Percentiles rank a stretch among this genome's conserved stretches.
Evolutionary conservation across 2,329 filamentous ascomycete species (phyloP).

Genomic region (Neonectria sp.): DNA sequence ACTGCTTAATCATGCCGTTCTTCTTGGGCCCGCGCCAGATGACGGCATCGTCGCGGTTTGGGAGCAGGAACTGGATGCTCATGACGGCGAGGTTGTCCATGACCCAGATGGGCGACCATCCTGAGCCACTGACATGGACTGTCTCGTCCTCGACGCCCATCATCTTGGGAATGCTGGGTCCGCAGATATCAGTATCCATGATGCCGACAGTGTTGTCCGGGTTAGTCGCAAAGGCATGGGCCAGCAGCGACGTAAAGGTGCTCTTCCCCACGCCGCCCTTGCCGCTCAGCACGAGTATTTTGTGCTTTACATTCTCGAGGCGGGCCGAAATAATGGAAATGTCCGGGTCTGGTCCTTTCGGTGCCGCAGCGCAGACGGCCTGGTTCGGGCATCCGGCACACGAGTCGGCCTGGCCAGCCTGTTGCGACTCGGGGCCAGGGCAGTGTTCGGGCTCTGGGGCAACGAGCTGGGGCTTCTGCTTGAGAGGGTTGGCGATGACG

Average conservation of each 20-base stretch:
- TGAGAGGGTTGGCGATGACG: conserved; percentile 82
- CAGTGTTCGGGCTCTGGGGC: conserved; percentile 98
- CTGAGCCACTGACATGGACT: conserved; percentile 89
- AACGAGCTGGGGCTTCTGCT: conserved; percentile 86
- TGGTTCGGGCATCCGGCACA: conserved; percentile 98
- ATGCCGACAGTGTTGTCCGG: conserved; percentile 86
- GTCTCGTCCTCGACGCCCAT: conserved; percentile 96
- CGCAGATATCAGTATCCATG: conserved; percentile 99
- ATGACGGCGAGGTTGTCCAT: conserved; percentile 95
- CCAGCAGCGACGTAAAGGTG: conserved; percentile 90
- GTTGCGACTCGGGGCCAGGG: conserved; percentile 86
- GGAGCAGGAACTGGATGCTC: conserved; percentile 99
- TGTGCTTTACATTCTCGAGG: conserved; percentile 86
- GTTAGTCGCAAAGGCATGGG: conserved; percentile 90
- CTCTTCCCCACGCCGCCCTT: conserved; percentile 98
- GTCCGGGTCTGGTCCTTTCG: conserved; percentile 96
- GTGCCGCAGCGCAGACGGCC: conserved; percentile 91
- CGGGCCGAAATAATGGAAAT: conserved; percentile 89
- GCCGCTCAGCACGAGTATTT: conserved; percentile 91
- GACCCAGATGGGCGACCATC: conserved; percentile 97
- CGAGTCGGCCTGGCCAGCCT: conserved; percentile 80
- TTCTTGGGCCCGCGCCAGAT: conserved; percentile 99
- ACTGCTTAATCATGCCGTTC: conserved; percentile 98
- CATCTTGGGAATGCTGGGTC: conserved; percentile 98
- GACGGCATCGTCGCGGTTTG: conserved; percentile 92